phyloP scores from a whole-genome alignment of 2,329 filamentous ascomycete species.

The Ophiostoma ulmi region DNA sequence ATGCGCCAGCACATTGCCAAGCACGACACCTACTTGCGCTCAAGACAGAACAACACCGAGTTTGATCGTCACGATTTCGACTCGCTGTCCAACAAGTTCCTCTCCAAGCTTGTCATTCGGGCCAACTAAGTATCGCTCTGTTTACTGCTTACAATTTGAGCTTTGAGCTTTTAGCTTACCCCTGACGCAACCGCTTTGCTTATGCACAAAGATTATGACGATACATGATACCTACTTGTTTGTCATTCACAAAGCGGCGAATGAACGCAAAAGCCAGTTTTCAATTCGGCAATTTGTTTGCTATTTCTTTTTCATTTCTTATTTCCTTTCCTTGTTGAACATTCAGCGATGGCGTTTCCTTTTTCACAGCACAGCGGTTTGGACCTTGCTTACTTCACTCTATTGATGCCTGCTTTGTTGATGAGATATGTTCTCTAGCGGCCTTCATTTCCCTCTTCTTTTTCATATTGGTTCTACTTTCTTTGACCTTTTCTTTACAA shows the following conservation, averaged over 20 bases:
- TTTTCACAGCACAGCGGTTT: conserved; percentile 12
- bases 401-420: conserved; percentile 1
- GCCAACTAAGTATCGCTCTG: conserved; percentile 59
- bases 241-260: background rate
- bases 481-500: background rate
- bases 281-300: conserved; percentile 1
- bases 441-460: background rate
- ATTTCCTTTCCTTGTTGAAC: conserved; percentile 27
- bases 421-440: background rate
- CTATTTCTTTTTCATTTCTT: conserved; percentile 10
- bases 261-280: conserved; percentile 7
- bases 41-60: conserved; percentile 64
- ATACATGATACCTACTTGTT: conserved; percentile 6
- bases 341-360: conserved; percentile 33
- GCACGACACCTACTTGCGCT: conserved; percentile 84
- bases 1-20: conserved; percentile 86
- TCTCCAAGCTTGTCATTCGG: conserved; percentile 92
- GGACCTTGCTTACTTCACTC: background rate
- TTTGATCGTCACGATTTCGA: conserved; percentile 93
- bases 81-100: conserved; percentile 92
- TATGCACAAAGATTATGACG: conserved; percentile 12
- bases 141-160: too few species aligned
- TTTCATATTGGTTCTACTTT: background rate
- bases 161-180: too few species aligned
- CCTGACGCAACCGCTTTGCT: background rate